Evolutionary conservation across 495 filamentous ascomycete genomes (phyloP), one percentile per base, ranked within the genome.

Genomic region (Hypoxylon subgilvum): DNA sequence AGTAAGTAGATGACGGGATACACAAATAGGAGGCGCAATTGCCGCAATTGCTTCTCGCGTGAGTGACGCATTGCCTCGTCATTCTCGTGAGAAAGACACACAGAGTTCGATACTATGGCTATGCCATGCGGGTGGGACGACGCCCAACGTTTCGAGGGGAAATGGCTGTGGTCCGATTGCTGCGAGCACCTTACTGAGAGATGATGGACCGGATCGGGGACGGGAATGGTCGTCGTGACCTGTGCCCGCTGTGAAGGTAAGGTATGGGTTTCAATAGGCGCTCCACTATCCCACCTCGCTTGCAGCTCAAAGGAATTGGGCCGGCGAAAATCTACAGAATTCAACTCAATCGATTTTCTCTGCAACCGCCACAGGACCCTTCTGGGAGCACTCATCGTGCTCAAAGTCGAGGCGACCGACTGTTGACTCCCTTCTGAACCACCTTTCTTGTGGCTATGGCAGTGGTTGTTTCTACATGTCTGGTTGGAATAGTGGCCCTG

Each of bases 1-100:
- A 84, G 61, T n/a, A 86, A 76, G 73, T 91, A 91, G 42, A 86
- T 75, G 10, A 84, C 63, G 5, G 88, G 88, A 69, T 92, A 91
- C 39, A 86, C 82, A 65, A 91, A 88, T 2, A 91, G 71, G 22
- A 86, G 76, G 36, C 85, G 79, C 8, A 91, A 74, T 59, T 91
- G 88, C 4, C 84, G 81, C 27, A 78, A 80, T 54, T 88, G 86
- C 40, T 77, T 78, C 31, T 79, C 73, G 34, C 85, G 76, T 17
- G 73, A 77, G 5, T 66, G 68, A 0, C 66, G 55, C 41, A 77
- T 65, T 22, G 67, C 60, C 2, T 59, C 57, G 14, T 68, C 67
- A 19, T 52, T 63, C n/a, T 54, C 58, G 6, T 47, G 49, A 0
- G 57, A 19, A 9, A 67, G 38, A 54, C 46, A 42, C 23, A 71